Evolutionary conservation across 441 rosid species (phyloP).

Genomic region (Syzygium syzygioides): DNA sequence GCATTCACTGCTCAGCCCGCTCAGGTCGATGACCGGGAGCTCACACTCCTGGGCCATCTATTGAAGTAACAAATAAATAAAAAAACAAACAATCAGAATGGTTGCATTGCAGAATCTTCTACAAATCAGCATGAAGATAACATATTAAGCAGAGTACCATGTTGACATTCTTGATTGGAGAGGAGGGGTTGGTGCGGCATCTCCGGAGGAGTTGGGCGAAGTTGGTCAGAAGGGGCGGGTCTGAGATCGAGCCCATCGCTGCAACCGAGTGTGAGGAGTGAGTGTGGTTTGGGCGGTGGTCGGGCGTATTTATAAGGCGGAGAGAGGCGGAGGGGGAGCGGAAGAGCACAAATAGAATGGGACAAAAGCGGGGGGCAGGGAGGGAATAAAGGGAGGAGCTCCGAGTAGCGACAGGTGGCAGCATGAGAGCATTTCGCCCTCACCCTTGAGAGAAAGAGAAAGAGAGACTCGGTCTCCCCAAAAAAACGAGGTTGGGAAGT

Average conservation of each 20-base stretch:
- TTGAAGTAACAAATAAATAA: too few species aligned
- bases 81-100: too few species aligned
- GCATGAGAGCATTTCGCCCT: constrained; percentile 17
- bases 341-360: constrained; percentile 1
- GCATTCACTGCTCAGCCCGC: constrained; percentile 13
- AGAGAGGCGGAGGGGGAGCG: neutral
- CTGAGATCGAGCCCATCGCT: neutral
- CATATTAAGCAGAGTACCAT: neutral
- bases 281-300: neutral
- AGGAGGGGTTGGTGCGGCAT: neutral
- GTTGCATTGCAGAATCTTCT: too few species aligned
- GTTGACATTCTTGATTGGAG: neutral
- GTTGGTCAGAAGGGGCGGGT: neutral
- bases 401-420: constrained; percentile 38
- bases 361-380: constrained; percentile 10
- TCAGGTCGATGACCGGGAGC: constrained; percentile 56
- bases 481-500: neutral
- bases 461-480: constrained; percentile 1
- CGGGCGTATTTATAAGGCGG: neutral
- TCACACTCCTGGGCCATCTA: constrained; percentile 21
- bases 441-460: neutral
- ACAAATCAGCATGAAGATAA: too few species aligned
- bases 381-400: constrained; percentile 1
- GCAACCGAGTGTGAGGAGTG: neutral
- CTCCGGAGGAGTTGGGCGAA: neutral